A percentile compares a stretch with the other conserved stretches of the same genome.
Evolutionary conservation across 345 rosid genomes (phyloP).

Genomic region (Lagerstroemia speciosa): DNA sequence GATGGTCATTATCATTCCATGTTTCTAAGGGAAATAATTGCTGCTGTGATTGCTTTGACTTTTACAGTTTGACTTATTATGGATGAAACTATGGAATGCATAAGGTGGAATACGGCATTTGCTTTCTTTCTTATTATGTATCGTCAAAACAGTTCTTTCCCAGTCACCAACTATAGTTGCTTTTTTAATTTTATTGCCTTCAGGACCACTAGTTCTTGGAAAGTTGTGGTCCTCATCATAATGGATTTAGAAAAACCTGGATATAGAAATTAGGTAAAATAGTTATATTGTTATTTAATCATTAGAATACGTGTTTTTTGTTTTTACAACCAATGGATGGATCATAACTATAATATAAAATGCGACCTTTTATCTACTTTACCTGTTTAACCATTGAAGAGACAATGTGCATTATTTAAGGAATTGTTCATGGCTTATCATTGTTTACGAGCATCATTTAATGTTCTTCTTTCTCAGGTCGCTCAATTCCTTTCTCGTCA

Average conservation of each 20-base stretch:
- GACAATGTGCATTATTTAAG: neutral
- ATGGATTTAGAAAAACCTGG: neutral
- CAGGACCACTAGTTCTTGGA: neutral
- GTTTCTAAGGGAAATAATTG: neutral
- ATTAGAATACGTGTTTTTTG: neutral
- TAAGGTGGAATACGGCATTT: no score
- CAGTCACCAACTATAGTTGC: neutral
- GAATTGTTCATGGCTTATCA: neutral
- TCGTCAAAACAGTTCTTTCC: neutral
- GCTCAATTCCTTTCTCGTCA: conserved; percentile 59
- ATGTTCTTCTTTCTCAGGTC: conserved; percentile 40
- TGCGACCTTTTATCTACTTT: neutral
- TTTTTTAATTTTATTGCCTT: neutral
- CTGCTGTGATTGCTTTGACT: neutral
- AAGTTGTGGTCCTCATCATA: neutral
- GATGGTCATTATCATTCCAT: neutral
- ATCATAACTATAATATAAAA: neutral
- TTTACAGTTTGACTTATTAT: neutral
- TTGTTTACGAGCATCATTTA: neutral
- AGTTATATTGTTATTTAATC: neutral
- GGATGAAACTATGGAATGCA: no score
- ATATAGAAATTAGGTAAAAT: neutral
- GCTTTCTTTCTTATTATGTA: no score
- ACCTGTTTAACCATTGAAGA: neutral
- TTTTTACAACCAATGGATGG: neutral